These are phyloP conservation scores for Botrytis porri DNA, from an alignment of 2,329 filamentous ascomycete genomes.

Conservation along the genomic window DNA sequence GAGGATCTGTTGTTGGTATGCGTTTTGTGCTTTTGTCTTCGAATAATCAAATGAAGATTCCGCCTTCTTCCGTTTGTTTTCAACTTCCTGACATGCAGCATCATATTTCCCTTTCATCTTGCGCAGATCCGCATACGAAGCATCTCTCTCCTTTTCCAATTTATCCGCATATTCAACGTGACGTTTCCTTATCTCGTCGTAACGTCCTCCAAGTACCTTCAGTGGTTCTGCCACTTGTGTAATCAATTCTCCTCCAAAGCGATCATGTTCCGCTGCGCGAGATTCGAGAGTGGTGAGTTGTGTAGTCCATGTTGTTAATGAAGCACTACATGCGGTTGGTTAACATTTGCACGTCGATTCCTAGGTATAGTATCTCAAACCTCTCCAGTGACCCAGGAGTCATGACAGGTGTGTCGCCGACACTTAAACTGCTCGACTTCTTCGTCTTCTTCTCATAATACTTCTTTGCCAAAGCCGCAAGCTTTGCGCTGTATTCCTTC, in stretches of 20 bases:
- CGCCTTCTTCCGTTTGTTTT: conserved; percentile 89
- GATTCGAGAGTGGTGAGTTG: conserved; percentile 88
- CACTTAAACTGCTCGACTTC: conserved; percentile 82
- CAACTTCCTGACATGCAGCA: conserved; percentile 86
- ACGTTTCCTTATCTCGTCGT: conserved; percentile 89
- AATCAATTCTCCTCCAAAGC: conserved; percentile 74
- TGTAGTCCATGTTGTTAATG: conserved; percentile 93
- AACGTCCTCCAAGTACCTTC: conserved; percentile 68
- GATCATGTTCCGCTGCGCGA: conserved; percentile 84
- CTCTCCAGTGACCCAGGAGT: conserved; percentile 94
- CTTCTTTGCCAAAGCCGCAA: conserved; percentile 85
- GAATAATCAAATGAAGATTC: conserved; percentile 84
- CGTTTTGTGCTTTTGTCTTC: conserved; percentile 84
- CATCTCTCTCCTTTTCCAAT: conserved; percentile 84
- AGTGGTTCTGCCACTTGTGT: conserved; percentile 82
- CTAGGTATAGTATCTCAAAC: conserved; percentile 41
- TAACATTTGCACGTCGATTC: conserved; percentile 19
- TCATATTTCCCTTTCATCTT: conserved; percentile 96
- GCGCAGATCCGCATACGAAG: conserved; percentile 77
- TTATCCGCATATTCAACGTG: conserved; percentile 87
- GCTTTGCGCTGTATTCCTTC: conserved; percentile 91
- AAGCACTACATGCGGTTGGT: conserved; percentile 58
- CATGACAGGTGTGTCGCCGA: conserved; percentile 88
- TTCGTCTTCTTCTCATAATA: conserved; percentile 96
- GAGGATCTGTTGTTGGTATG: conserved; percentile 85